Conservation (phyloP, 164 flowering plant genomes). For the Vitis cinerea region DNA sequence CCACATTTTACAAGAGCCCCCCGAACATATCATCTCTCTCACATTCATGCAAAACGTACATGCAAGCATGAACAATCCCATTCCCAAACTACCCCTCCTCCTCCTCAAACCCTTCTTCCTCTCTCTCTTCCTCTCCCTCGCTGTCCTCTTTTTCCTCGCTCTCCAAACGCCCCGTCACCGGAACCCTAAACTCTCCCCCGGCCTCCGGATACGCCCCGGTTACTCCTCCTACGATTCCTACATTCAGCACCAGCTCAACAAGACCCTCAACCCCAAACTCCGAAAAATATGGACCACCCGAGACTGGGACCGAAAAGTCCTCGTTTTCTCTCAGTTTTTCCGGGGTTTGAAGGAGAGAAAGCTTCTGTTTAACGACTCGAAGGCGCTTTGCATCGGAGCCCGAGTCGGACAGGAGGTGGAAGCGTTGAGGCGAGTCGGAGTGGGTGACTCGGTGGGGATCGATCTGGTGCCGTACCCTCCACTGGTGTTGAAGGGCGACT, state of each 20-base stretch:
- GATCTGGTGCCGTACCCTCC: constrained; percentile 88
- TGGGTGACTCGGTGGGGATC: constrained; percentile 69
- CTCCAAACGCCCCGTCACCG: constrained; percentile 16
- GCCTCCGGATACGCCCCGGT: constrained; percentile 66
- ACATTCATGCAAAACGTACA: not conserved
- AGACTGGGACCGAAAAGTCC: constrained; percentile 81
- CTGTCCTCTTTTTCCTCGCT: constrained; percentile 27
- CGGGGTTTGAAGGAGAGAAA: constrained; percentile 24
- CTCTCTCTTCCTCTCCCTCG: constrained; percentile 20
- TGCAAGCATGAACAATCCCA: constrained; percentile 2
- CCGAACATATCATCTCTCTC: too few relatives aligned
- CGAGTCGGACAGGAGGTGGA: constrained; percentile 87
- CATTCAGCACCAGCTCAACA: constrained; percentile 69
- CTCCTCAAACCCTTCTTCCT: constrained; percentile 10
- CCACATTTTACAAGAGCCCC: too few relatives aligned
- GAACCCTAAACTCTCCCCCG: constrained; percentile 15
- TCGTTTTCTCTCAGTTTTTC: constrained; percentile 65
- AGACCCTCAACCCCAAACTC: constrained; percentile 80
- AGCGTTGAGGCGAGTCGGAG: constrained; percentile 64
- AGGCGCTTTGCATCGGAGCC: constrained; percentile 74
- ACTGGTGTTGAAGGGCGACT: constrained; percentile 69
- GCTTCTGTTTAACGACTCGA: constrained; percentile 51
- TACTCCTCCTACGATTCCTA: constrained; percentile 66
- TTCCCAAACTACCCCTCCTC: constrained; percentile 18
- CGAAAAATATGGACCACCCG: constrained; percentile 70